Evolutionary conservation across 140 eudicot species (phyloP).

Genomic region (Artemisia princeps): DNA sequence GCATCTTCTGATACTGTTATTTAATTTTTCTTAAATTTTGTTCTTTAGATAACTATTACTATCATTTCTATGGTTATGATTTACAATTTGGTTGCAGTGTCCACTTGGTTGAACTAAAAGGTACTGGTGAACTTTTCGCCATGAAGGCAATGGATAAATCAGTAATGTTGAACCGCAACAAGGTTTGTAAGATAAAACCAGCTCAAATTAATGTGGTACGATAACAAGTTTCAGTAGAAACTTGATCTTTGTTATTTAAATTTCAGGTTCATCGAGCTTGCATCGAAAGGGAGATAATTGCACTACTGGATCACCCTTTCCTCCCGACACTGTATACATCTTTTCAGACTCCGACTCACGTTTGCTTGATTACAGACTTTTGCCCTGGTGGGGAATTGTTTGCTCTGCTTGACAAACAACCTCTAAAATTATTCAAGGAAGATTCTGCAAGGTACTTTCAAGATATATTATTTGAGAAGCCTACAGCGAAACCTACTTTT

Average conservation of each 20-base stretch:
- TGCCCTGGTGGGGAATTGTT: conserved; percentile 95
- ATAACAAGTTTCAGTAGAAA: not conserved
- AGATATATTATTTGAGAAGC: not conserved
- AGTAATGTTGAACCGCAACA: conserved; percentile 82
- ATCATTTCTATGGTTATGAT: conserved; percentile 1
- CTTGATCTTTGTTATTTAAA: conserved; percentile 3
- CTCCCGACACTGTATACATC: conserved; percentile 88
- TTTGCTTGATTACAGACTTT: conserved; percentile 95
- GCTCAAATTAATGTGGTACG: not conserved
- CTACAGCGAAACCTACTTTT: not conserved
- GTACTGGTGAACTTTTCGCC: conserved; percentile 73
- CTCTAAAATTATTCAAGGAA: conserved; percentile 70
- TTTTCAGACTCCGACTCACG: conserved; percentile 92
- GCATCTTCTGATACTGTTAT: conserved; percentile 1
- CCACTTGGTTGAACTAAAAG: conserved; percentile 91
- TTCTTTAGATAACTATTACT: not conserved
- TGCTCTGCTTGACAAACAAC: conserved; percentile 92
- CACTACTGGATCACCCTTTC: conserved; percentile 90
- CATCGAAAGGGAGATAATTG: conserved; percentile 85
- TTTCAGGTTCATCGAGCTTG: conserved; percentile 95
- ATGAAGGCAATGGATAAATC: conserved; percentile 99
- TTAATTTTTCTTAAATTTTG: not conserved
- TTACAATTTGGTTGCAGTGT: conserved; percentile 52
- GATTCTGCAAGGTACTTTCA: conserved; percentile 79
- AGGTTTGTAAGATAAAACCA: conserved; percentile 40